Conservation (phyloP, 768 basidiomycete genomes). For the Coprinellus aureogranulatus region DNA sequence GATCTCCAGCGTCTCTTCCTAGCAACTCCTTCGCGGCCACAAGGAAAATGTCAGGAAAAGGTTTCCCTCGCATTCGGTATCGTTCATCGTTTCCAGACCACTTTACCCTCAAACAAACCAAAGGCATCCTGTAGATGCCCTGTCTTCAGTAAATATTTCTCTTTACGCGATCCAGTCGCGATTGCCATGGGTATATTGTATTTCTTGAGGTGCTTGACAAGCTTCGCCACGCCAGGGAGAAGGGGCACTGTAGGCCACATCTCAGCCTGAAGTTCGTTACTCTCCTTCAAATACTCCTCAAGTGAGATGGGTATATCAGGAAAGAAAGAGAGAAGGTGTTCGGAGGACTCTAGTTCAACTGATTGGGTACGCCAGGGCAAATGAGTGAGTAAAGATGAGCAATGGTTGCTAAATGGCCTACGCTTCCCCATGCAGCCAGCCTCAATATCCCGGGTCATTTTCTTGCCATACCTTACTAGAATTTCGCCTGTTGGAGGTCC, state of each 20-base stretch:
- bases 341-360: constrained; percentile 66
- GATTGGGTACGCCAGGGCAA: constrained; percentile 1
- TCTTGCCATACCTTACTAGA: constrained; percentile 64
- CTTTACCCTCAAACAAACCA: constrained; percentile 55
- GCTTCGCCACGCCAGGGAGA: constrained; percentile 69
- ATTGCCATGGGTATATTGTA: constrained; percentile 75
- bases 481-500: no score
- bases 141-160: constrained; percentile 69
- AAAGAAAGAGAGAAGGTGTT: constrained; percentile 74
- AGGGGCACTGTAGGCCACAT: constrained; percentile 69
- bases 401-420: constrained; percentile 25
- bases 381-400: not conserved
- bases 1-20: constrained; percentile 53
- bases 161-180: constrained; percentile 70
- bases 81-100: constrained; percentile 70
- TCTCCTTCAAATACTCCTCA: constrained; percentile 57
- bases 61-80: constrained; percentile 65
- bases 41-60: constrained; percentile 79
- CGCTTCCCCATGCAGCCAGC: constrained; percentile 88
- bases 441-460: constrained; percentile 88
- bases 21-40: constrained; percentile 63
- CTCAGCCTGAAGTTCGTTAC: constrained; percentile 56
- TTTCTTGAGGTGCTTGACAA: constrained; percentile 67
- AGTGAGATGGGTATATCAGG: constrained; percentile 66
- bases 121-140: constrained; percentile 59